Base-by-base conservation (phyloP, 2,329 filamentous ascomycete genomes). In the Emergomyces orientalis region DNA sequence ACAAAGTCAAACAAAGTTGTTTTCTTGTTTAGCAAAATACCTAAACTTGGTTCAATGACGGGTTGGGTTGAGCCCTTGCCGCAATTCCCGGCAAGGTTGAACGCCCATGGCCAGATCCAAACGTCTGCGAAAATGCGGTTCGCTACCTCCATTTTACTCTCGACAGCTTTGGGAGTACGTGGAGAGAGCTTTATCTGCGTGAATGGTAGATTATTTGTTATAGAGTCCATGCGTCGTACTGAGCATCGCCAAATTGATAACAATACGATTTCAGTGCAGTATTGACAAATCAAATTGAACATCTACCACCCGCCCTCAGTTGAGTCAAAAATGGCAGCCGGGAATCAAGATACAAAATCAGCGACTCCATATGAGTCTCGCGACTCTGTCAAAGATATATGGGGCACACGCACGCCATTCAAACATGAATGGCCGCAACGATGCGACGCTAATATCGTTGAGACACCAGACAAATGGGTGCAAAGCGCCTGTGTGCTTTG, bases 401-500 rank as follows among this genome's bases (percentile, higher is more conserved):
- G 70, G 70, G 72, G 71, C 8, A 62, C 65, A 13, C 68, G 73
- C 17, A 73, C 69, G 2, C 72, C 73, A 0, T 76, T 72, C 63
- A 72, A 72, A 60, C 69, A 73, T 52, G 64, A 74, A 52, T 76
- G 74, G 73, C 74, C 73, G 0, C 67, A 67, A 0, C 64, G 74
- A 49, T 68, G 71, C 4, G 74, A 76, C 62, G 52, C 62, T 27
- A 66, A 69, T 8, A 64, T 63, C 47, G 68, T 72, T 19, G 73
- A 76, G 32, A 69, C 72, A 43, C 73, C 73, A 0, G 73, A 76
- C 2, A 71, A 71, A 67, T 77, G 74, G 74, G 73, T 76, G 4
- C 73, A 75, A 63, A 75, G 73, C 64, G 74, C 74, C 1, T 76
- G 74, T 67, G 71, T 75, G 9, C 67, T 76, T 22, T 76, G 74